Evolutionary conservation across 176 grass and related monocot genomes (phyloP), one percentile per base, ranked within the genome.

Genomic region (Pharus latifolius): DNA sequence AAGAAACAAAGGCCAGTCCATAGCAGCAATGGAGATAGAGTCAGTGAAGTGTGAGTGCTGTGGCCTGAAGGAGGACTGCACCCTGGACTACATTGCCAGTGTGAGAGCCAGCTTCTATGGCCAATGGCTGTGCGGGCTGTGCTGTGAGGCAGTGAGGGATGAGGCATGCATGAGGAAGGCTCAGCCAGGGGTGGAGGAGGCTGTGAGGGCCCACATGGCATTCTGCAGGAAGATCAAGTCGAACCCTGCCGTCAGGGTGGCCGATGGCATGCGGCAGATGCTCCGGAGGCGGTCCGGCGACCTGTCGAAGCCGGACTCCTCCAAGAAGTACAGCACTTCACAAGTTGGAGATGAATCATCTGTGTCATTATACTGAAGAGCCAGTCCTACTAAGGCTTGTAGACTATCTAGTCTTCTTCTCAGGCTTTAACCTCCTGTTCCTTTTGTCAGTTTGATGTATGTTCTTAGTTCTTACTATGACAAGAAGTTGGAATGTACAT

Each of bases 41-140:
- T 92, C 87, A 3, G 82, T 88, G 49, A 94, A 83, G 67, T 99
- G 90, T 6, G 90, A 94, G 29, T 99, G 95, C 67, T 99, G 95
- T 43, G 87, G 82, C 47, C 72, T 99, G 64, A 76, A 75, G 56
- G 90, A 99, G 80, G 95, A 99, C 66, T 99, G 95, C 90, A 99
- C 90, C 54, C 78, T 63, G 34, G 76, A 86, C 33, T 99, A 99
- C 90, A 99, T 99, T 78, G 52, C 69, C 26, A 78, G 84, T 15
- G 87, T 99, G 62, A 88, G 81, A 67, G 83, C 87, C 3, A 76
- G 78, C 37, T 99, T 99, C 50, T 73, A 94, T 7, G 95, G 87
- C 63, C 78, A 76, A 66, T 99, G 95, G 95, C 60, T 99, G 11
- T 99, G 95, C 20, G 95, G 95, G 49, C 74, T 99, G 17, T 99